Percentiles rank a stretch among this genome's conserved stretches.
phyloP scores from a whole-genome alignment of 768 basidiomycete species.

The Macrolepiota dolichaula region DNA sequence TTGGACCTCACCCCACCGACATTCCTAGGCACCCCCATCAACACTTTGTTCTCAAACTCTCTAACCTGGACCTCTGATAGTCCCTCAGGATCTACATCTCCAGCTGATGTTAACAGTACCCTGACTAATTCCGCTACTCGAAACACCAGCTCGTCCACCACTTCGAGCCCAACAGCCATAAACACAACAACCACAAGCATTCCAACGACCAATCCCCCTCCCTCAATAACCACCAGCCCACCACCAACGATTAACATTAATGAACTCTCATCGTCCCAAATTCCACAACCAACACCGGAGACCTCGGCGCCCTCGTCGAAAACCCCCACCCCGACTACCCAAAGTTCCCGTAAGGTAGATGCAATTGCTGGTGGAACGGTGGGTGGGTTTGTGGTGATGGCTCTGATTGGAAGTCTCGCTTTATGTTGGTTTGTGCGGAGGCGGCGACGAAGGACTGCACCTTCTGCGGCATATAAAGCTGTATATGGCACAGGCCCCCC shows the following conservation, averaged over 20 bases:
- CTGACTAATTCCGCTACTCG: too few species aligned
- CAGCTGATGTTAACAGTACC: too few species aligned
- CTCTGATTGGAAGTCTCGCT: conserved; percentile 18
- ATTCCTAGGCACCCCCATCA: not conserved
- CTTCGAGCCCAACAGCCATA: too few species aligned
- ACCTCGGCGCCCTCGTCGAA: not conserved
- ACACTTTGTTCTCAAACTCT: too few species aligned
- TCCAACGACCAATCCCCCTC: too few species aligned
- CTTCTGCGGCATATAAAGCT: conserved; percentile 21
- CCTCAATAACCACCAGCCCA: not conserved
- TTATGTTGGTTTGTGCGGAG: conserved; percentile 20
- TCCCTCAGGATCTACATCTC: too few species aligned
- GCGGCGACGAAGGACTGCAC: conserved; percentile 19
- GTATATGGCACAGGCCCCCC: conserved; percentile 12
- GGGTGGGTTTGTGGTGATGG: conserved; percentile 34
- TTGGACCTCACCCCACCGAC: not conserved
- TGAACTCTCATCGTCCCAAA: not conserved
- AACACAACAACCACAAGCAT: too few species aligned
- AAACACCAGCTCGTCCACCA: too few species aligned
- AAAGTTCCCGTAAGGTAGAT: conserved; percentile 26
- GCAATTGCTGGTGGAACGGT: conserved; percentile 48
- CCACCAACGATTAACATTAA: not conserved
- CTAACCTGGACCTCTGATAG: too few species aligned
- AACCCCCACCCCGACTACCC: not conserved
- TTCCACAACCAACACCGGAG: not conserved